Conservation (phyloP, 345 rosid species). For the Orychophragmus violaceus region DNA sequence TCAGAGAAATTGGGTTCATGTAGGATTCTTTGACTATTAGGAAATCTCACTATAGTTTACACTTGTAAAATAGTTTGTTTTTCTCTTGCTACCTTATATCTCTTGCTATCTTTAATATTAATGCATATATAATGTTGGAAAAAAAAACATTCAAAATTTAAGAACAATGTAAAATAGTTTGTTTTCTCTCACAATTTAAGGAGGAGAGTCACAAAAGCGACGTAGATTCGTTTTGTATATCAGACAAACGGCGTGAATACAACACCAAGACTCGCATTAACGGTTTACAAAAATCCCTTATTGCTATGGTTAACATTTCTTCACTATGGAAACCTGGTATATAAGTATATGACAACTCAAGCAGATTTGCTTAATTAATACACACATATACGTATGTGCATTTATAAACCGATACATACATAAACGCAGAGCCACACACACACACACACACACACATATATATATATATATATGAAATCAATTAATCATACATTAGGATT, state of each 20-base stretch:
- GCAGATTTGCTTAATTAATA: not conserved
- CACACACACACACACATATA: not conserved
- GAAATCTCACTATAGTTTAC: no score
- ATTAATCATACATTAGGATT: constrained; percentile 12
- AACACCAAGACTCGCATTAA: constrained; percentile 1
- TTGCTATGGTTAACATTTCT: constrained; percentile 13
- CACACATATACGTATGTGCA: constrained; percentile 8
- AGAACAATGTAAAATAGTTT: no score
- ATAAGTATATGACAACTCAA: not conserved
- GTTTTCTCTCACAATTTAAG: no score
- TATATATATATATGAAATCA: no score
- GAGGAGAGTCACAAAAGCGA: not conserved
- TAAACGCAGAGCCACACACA: not conserved
- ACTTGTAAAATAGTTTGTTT: no score
- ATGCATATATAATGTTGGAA: no score
- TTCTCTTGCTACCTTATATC: no score
- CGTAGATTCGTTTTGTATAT: not conserved
- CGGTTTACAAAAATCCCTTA: not conserved
- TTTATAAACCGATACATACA: constrained; percentile 12
- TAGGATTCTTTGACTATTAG: no score
- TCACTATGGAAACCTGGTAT: not conserved
- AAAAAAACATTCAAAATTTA: no score
- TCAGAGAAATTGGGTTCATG: no score
- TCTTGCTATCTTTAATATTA: no score
- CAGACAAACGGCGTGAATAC: not conserved